Conservation (phyloP, 305 asterid genomes). For the Fraxinus greggii region DNA sequence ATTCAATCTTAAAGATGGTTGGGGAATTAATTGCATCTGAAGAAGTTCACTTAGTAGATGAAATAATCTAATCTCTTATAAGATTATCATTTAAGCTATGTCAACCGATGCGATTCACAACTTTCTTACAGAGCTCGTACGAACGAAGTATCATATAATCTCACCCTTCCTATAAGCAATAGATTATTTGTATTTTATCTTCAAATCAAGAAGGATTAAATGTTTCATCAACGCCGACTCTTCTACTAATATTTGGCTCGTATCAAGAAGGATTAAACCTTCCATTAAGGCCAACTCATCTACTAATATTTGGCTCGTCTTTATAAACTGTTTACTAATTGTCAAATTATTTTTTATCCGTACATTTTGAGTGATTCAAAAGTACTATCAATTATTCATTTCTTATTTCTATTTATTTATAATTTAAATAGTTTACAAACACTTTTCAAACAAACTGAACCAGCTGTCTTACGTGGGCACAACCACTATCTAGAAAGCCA, state of each 20-base stretch:
- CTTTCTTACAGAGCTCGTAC: not conserved
- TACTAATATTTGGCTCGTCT: not conserved
- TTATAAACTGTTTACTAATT: too few species aligned
- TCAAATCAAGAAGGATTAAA: not conserved
- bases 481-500: not conserved
- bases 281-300: not conserved
- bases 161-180: not conserved
- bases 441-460: not conserved
- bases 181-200: not conserved
- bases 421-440: too few species aligned
- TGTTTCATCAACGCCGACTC: not conserved
- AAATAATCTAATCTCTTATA: not conserved
- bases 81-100: not conserved
- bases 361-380: not conserved
- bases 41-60: not conserved
- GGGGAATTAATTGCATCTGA: not conserved
- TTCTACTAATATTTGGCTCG: not conserved
- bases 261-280: not conserved
- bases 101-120: not conserved
- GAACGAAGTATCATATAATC: not conserved
- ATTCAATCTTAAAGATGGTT: not conserved
- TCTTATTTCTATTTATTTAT: too few species aligned
- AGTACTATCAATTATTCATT: not conserved
- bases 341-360: too few species aligned
- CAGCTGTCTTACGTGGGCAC: not conserved